Evolutionary conservation across 495 filamentous ascomycete genomes (phyloP), one percentile per base, ranked within the genome.

Genomic region (Hypoxylon rickii): DNA sequence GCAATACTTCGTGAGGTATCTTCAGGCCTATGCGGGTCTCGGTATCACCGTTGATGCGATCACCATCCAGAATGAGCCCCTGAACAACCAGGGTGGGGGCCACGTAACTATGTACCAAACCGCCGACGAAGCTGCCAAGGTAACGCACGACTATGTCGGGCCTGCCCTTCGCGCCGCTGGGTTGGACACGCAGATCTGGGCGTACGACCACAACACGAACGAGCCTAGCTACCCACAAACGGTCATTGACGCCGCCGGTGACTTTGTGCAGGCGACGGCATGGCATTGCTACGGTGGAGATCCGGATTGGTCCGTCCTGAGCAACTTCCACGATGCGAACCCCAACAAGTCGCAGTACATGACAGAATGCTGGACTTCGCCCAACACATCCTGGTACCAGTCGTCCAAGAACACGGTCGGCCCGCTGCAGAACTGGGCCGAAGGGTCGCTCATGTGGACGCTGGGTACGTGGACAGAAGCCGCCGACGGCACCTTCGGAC

Each of bases 181-280:
- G 4, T 51, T 81, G 31, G 38, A 62, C 44, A 81, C 78, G 1
- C 55, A 71, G 4, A 70, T 80, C 34, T 81, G 80, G 79, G 79
- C 79, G 1, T 80, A 82, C 39, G 80, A 83, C 51, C 79, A 83
- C 61, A 84, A 84, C 58, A 84, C 81, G 7, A 69, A 81, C 57
- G 55, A 58, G 18, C 66, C 73, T 6, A 67, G 50, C 15, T 83
- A 79, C 54, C 77, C 80, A 3, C 68, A 78, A 41, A 78, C 72
- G 2, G 79, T 83, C 41, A 50, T 81, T 18, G 54, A 76, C 45
- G 53, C 34, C 0, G 77, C 80, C 1, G 52, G 68, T 1, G 31
- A 70, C n/a, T 79, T 74, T 26, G 73, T 80, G 13, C 45, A 74
- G 26, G 70, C 73, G 0, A 76, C 80, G 0, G 81, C 80, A 4